These are phyloP conservation scores for Mrakia gelida DNA, from an alignment of 768 basidiomycete species.

Conservation along the genomic window DNA sequence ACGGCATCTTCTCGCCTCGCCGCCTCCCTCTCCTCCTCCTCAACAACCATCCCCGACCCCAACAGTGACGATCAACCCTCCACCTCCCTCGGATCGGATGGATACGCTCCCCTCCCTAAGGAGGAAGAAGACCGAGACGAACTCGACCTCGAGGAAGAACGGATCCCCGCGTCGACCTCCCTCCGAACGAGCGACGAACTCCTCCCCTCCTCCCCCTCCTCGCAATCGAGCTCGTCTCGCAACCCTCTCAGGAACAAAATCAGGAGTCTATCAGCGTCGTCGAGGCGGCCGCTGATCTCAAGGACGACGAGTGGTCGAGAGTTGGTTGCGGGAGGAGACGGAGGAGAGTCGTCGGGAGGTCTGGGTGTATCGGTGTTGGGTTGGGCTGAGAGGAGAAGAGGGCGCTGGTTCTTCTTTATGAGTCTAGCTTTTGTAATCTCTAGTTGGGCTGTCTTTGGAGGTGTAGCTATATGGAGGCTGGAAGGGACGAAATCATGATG, in stretches of 20 bases:
- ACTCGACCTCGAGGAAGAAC: neutral
- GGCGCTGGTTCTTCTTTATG: conserved; percentile 21
- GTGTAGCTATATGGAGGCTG: conserved; percentile 5
- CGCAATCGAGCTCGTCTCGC: neutral
- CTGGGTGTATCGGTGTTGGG: neutral
- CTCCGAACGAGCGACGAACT: neutral
- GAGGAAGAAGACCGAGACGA: conserved; percentile 9
- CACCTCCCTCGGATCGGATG: neutral
- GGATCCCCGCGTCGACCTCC: neutral
- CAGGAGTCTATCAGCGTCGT: conserved; percentile 13
- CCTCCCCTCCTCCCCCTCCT: neutral
- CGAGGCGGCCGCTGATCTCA: conserved; percentile 4
- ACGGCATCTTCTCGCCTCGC: neutral
- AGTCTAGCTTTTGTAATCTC: conserved; percentile 19
- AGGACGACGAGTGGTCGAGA: neutral
- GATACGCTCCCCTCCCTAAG: neutral
- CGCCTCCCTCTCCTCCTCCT: neutral
- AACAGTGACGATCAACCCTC: neutral
- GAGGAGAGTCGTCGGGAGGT: neutral
- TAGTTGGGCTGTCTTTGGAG: conserved; percentile 24
- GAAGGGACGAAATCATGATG: neutral
- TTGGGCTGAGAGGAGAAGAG: conserved; percentile 8
- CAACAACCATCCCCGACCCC: neutral
- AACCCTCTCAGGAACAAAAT: neutral
- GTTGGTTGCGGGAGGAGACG: neutral